These are phyloP conservation scores for Fusarium nanum DNA, from an alignment of 2,329 filamentous ascomycete genomes.

Conservation along the genomic window DNA sequence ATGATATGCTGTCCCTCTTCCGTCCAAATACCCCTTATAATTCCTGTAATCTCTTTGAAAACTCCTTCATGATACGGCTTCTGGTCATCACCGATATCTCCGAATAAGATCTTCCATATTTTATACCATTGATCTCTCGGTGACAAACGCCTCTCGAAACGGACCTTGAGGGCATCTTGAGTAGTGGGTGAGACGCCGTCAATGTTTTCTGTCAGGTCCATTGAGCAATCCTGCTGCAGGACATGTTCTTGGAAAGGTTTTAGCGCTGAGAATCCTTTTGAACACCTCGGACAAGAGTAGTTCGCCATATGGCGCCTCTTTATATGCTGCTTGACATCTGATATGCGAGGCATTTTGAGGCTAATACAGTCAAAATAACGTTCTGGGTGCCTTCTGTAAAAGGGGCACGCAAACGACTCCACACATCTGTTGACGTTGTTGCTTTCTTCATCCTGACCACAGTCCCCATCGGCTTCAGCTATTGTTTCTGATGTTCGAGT, in stretches of 20 bases:
- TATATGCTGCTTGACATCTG: constrained; percentile 5
- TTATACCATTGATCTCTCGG: neutral
- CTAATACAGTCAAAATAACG: constrained; percentile 2
- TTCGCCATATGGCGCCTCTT: neutral
- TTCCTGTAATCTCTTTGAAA: constrained; percentile 1
- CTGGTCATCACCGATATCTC: neutral
- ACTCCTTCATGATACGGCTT: neutral
- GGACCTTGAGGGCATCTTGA: neutral
- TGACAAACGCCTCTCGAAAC: neutral
- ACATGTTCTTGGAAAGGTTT: neutral
- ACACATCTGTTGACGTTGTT: neutral
- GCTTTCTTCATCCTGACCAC: neutral
- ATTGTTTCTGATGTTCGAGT: neutral
- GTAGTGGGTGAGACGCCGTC: neutral
- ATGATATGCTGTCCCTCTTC: neutral
- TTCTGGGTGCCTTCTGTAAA: constrained; percentile 4
- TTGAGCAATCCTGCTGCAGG: neutral
- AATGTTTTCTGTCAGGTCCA: neutral
- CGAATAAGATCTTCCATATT: neutral
- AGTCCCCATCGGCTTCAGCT: neutral
- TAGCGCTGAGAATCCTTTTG: neutral
- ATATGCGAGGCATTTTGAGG: neutral
- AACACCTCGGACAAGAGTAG: neutral
- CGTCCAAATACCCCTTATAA: constrained; percentile 1
- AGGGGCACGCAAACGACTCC: constrained; percentile 4